Percentiles rank a stretch among this genome's conserved stretches.
phyloP scores from a whole-genome alignment of 192 early-diverging fungal species.

The Podila epicladia region DNA sequence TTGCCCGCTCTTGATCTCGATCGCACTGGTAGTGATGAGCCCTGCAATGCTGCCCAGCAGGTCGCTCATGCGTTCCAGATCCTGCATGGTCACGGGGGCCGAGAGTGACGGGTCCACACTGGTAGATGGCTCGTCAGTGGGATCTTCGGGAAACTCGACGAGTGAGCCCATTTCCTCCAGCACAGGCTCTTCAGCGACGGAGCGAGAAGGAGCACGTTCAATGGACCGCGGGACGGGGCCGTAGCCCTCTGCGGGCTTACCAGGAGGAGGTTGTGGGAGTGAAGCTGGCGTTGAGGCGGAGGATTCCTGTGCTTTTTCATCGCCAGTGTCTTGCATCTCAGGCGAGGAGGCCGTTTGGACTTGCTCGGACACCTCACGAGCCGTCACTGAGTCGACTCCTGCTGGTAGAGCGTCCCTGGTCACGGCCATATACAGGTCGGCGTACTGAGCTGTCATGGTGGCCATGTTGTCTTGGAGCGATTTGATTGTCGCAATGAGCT shows the following conservation, averaged over 20 bases:
- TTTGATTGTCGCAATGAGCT: not conserved
- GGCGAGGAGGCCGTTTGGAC: not conserved
- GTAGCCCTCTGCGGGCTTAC: not conserved
- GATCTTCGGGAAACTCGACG: not conserved
- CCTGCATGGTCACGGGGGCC: not conserved
- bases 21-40: not conserved
- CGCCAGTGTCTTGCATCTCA: not conserved
- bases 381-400: too few species aligned
- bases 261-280: not conserved
- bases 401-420: too few species aligned
- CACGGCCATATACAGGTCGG: not conserved
- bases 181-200: not conserved
- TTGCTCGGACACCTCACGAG: too few species aligned
- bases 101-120: not conserved
- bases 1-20: slow-evolving; percentile 5
- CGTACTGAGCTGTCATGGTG: slow-evolving; percentile 17
- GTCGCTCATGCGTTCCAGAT: slow-evolving; percentile 16
- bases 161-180: not conserved
- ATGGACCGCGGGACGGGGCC: not conserved
- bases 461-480: slow-evolving; percentile 6
- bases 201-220: not conserved
- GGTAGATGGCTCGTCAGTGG: not conserved
- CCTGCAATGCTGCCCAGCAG: not conserved
- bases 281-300: not conserved
- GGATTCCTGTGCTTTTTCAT: not conserved